These are phyloP conservation scores for Acorus calamus DNA, from an alignment of 106 monocot species.

Conservation along the genomic window DNA sequence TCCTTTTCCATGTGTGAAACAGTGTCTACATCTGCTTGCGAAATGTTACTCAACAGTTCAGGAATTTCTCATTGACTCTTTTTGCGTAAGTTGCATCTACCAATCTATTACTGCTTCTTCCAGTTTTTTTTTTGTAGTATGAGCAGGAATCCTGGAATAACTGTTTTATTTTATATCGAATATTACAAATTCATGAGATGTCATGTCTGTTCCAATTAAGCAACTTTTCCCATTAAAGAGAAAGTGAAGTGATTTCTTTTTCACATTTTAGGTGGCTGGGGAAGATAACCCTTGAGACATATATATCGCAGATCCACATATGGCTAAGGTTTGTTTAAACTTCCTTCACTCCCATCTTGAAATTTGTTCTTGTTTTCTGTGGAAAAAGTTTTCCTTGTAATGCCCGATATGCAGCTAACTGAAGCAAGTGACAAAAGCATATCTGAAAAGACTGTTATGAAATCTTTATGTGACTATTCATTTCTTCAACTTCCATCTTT, in stretches of 20 bases:
- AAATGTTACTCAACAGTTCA: conserved; percentile 64
- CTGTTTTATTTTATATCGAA: too few relatives aligned
- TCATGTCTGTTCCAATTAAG: too few relatives aligned
- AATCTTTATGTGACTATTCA: too few relatives aligned
- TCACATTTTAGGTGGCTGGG: conserved; percentile 69
- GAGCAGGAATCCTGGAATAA: too few relatives aligned
- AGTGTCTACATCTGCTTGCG: conserved; percentile 94
- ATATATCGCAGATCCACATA: conserved; percentile 94
- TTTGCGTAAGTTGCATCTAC: conserved; percentile 59
- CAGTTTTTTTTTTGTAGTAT: neutral
- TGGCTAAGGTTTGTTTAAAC: conserved; percentile 62
- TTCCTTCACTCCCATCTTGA: neutral
- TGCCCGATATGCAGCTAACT: too few relatives aligned
- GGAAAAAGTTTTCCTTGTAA: neutral
- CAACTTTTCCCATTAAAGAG: too few relatives aligned
- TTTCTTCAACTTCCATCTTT: too few relatives aligned
- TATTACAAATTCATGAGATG: too few relatives aligned
- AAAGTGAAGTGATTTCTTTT: too few relatives aligned
- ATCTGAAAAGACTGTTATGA: too few relatives aligned
- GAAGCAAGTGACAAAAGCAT: too few relatives aligned
- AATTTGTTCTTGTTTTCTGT: neutral
- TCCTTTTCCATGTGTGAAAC: conserved; percentile 10
- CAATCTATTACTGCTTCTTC: neutral
- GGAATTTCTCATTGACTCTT: conserved; percentile 74
- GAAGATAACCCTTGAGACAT: conserved; percentile 95